Percentiles rank a stretch among this genome's conserved stretches.
Evolutionary conservation across 352 stramenopile genomes (phyloP).

Genomic region (Pythium oligandrum): DNA sequence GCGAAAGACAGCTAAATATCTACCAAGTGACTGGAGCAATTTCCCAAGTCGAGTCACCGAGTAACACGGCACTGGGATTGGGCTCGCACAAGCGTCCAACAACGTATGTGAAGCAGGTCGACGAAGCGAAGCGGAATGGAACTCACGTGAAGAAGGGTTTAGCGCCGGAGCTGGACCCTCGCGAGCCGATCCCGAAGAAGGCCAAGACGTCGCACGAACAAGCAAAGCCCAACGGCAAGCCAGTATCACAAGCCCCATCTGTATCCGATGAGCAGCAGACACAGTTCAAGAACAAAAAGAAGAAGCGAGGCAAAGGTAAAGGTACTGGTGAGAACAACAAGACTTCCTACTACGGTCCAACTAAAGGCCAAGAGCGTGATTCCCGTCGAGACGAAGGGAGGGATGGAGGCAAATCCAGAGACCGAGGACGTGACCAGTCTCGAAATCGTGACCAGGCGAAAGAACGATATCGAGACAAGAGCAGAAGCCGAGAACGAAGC

Average conservation of each 20-base stretch:
- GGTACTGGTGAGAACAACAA: slow-evolving; percentile 1
- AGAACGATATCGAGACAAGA: too few species aligned
- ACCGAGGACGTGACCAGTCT: background rate
- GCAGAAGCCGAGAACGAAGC: too few species aligned
- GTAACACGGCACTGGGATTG: background rate
- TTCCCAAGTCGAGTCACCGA: slow-evolving; percentile 6
- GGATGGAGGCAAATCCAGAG: background rate
- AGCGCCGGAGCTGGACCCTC: slow-evolving; percentile 5
- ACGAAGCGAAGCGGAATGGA: slow-evolving; percentile 10
- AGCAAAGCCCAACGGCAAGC: background rate
- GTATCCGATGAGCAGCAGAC: background rate
- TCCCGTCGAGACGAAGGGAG: background rate
- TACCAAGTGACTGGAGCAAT: slow-evolving; percentile 13
- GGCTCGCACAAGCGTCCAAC: slow-evolving; percentile 9
- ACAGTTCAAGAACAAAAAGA: background rate
- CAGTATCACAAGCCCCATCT: background rate
- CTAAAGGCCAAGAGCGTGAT: background rate
- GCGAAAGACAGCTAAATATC: slow-evolving; percentile 11
- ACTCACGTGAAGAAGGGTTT: slow-evolving; percentile 9
- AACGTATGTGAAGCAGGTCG: slow-evolving; percentile 10
- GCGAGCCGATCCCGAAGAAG: slow-evolving; percentile 16
- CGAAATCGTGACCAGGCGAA: background rate
- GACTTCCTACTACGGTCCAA: slow-evolving; percentile 5
- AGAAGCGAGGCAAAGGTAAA: slow-evolving; percentile 3
- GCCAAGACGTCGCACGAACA: background rate